These are phyloP conservation scores for Nannochloris sp. DNA, from an alignment of 139 green algal species.

Conservation along the genomic window DNA sequence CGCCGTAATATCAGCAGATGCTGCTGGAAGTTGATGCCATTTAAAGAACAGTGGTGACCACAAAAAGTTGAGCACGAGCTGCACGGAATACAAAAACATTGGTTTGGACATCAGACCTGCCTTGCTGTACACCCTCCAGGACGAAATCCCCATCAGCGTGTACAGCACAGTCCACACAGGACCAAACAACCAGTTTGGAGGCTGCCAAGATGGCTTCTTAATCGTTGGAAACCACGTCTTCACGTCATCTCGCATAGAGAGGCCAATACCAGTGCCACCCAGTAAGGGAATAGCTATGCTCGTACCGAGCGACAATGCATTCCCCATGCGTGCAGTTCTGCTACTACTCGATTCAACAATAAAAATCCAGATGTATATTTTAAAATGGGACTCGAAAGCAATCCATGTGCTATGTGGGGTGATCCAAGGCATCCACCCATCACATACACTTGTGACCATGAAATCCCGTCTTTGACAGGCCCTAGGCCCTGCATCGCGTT, in stretches of 20 bases:
- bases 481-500: too few relatives aligned
- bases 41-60: slow-evolving; percentile 57
- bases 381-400: neutral
- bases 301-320: slow-evolving; percentile 12
- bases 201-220: slow-evolving; percentile 36
- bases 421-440: too few relatives aligned
- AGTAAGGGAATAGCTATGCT: slow-evolving; percentile 27
- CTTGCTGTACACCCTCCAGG: slow-evolving; percentile 24
- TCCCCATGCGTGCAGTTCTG: slow-evolving; percentile 18
- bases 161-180: slow-evolving; percentile 37
- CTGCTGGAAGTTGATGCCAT: slow-evolving; percentile 34
- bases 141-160: slow-evolving; percentile 15
- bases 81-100: slow-evolving; percentile 21
- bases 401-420: too few relatives aligned
- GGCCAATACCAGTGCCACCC: slow-evolving; percentile 20
- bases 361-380: too few relatives aligned
- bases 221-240: slow-evolving; percentile 35
- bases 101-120: slow-evolving; percentile 15
- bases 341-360: neutral
- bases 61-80: slow-evolving; percentile 23
- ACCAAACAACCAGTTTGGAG: slow-evolving; percentile 41
- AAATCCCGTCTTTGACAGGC: neutral
- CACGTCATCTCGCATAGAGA: slow-evolving; percentile 27
- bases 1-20: slow-evolving; percentile 41
- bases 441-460: neutral